Evolutionary conservation across 345 rosid species (phyloP).

Genomic region (Cardamine resedifolia): DNA sequence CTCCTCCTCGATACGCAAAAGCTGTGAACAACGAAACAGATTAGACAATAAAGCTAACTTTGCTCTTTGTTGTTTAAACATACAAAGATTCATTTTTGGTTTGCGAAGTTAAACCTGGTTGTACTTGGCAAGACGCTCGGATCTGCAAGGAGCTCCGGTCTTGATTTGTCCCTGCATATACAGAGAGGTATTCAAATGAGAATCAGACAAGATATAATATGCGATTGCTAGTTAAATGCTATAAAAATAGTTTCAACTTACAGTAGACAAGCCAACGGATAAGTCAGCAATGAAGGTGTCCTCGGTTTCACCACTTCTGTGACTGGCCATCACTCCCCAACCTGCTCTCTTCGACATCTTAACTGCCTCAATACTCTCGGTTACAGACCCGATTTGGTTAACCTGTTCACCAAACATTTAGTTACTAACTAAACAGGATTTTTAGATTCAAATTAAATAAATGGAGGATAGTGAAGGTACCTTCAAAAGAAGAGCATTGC

Average conservation of each 20-base stretch:
- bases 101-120: slow-evolving; percentile 60
- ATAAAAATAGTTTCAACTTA: slow-evolving; percentile 24
- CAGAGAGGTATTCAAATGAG: not conserved
- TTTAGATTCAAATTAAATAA: not conserved
- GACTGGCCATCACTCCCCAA: slow-evolving; percentile 99
- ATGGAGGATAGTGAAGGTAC: slow-evolving; percentile 33
- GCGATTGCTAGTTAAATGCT: not conserved
- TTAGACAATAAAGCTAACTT: not conserved
- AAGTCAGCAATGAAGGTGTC: slow-evolving; percentile 97
- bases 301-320: slow-evolving; percentile 97
- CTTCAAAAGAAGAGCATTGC: slow-evolving; percentile 98
- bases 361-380: slow-evolving; percentile 98
- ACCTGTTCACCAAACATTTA: slow-evolving; percentile 49
- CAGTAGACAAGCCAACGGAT: slow-evolving; percentile 92
- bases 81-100: not conserved
- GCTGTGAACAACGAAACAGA: slow-evolving; percentile 38
- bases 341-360: slow-evolving; percentile 98
- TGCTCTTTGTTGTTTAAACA: not conserved
- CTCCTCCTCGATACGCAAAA: slow-evolving; percentile 92
- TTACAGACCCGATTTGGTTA: slow-evolving; percentile 95
- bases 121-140: slow-evolving; percentile 95
- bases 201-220: not conserved
- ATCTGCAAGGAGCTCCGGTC: slow-evolving; percentile 98
- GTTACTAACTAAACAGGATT: not conserved
- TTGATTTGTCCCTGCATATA: slow-evolving; percentile 86